A percentile compares a stretch with the other conserved stretches of the same genome.
Evolutionary conservation across 2,329 filamentous ascomycete species (phyloP).

Genomic region (Colletotrichum musicola): DNA sequence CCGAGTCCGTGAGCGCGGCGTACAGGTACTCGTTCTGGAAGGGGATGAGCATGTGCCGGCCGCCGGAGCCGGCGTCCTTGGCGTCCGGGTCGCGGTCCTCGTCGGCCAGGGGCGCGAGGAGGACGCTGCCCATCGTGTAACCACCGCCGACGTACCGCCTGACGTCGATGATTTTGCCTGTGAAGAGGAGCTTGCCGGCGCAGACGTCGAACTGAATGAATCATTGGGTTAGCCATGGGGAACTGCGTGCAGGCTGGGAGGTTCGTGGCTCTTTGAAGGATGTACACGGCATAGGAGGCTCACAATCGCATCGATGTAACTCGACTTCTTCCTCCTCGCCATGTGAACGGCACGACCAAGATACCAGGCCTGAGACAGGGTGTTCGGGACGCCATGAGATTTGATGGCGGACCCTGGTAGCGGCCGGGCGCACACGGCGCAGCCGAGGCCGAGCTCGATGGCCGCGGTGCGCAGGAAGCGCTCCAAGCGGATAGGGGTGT

Average conservation of each 20-base stretch:
- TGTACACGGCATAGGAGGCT: too few species aligned
- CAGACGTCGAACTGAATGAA: constrained; percentile 41
- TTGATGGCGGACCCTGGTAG: constrained; percentile 50
- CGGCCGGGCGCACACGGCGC: constrained; percentile 51
- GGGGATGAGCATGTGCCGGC: constrained; percentile 53
- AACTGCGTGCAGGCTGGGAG: too few species aligned
- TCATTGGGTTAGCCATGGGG: too few species aligned
- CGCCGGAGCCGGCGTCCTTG: constrained; percentile 23
- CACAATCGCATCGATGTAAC: constrained; percentile 44
- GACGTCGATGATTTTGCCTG: constrained; percentile 56
- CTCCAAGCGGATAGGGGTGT: constrained; percentile 51
- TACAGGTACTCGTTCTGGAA: constrained; percentile 59
- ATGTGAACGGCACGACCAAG: constrained; percentile 48
- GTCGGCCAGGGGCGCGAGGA: constrained; percentile 47
- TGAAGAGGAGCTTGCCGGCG: constrained; percentile 52
- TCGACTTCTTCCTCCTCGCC: constrained; percentile 46
- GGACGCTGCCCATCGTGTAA: constrained; percentile 55
- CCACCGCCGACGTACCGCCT: constrained; percentile 53
- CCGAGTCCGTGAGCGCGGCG: constrained; percentile 49
- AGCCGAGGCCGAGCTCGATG: constrained; percentile 54
- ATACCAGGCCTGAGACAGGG: constrained; percentile 51
- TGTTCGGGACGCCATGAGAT: constrained; percentile 48
- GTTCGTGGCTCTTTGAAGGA: too few species aligned
- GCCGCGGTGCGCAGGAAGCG: constrained; percentile 51
- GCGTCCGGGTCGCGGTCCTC: constrained; percentile 45